Percentiles rank a stretch among this genome's conserved stretches.
These are phyloP conservation scores for Peniophora sp. DNA, from an alignment of 1,284 basidiomycete species.

Conservation along the genomic window DNA sequence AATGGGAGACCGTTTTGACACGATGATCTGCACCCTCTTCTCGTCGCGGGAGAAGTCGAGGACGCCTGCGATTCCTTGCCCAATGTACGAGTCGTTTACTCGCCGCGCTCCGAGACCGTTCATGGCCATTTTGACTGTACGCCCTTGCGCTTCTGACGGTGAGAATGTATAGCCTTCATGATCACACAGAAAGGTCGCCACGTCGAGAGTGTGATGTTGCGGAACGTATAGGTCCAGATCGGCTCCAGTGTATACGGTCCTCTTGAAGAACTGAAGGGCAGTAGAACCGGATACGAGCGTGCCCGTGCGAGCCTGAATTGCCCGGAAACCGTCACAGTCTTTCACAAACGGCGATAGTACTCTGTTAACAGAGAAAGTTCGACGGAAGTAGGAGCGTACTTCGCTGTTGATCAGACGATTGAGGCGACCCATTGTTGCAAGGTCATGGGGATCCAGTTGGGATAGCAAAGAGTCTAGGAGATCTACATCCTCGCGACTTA, in stretches of 20 bases:
- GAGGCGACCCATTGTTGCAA: neutral
- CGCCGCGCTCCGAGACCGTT: neutral
- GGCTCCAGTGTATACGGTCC: constrained; percentile 32
- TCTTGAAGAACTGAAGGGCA: constrained; percentile 41
- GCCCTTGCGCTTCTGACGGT: neutral
- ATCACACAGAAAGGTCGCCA: neutral
- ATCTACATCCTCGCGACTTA: no score
- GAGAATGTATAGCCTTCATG: neutral
- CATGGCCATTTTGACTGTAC: neutral
- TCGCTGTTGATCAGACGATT: neutral
- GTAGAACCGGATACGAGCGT: constrained; percentile 41
- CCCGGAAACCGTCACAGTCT: constrained; percentile 30
- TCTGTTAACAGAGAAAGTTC: constrained; percentile 8
- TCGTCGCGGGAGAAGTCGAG: constrained; percentile 8
- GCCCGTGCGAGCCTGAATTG: constrained; percentile 32
- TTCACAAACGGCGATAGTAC: constrained; percentile 10
- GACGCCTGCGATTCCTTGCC: constrained; percentile 9
- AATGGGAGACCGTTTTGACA: constrained; percentile 18
- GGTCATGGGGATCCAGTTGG: neutral
- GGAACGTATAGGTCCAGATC: constrained; percentile 42
- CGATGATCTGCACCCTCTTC: constrained; percentile 27
- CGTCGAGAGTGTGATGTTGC: constrained; percentile 4
- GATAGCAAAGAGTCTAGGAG: no score
- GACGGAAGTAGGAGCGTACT: constrained; percentile 3
- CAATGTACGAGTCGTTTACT: neutral